Conservation (phyloP, 2,329 filamentous ascomycete genomes). For the Hypoxylon sp. region DNA sequence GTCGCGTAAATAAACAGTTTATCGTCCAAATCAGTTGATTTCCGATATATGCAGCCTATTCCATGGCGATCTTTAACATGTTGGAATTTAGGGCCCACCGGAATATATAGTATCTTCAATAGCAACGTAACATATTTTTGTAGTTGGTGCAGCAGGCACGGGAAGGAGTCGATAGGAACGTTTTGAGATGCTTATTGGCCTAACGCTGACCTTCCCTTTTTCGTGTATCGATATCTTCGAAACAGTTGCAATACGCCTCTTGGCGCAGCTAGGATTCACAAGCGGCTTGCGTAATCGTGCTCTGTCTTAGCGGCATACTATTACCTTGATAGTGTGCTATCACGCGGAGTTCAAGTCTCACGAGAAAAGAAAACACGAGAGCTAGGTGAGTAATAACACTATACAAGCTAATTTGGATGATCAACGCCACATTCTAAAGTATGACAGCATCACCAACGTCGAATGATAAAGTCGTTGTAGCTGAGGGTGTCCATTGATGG, state of each 20-base stretch:
- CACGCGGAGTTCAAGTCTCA: constrained; percentile 6
- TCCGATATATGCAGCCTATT: constrained; percentile 39
- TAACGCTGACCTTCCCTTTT: constrained; percentile 34
- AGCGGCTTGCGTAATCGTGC: constrained; percentile 37
- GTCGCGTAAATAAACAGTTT: constrained; percentile 28
- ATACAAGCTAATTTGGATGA: constrained; percentile 30
- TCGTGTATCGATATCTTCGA: constrained; percentile 37
- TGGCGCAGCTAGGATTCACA: constrained; percentile 26
- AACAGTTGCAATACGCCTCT: constrained; percentile 21
- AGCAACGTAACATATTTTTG: constrained; percentile 41
- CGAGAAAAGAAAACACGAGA: not conserved
- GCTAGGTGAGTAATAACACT: constrained; percentile 17
- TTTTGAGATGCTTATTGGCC: constrained; percentile 25
- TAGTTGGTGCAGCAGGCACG: constrained; percentile 21
- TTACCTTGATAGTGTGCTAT: constrained; percentile 15
- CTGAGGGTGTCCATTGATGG: constrained; percentile 5
- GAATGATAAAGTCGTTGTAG: not conserved
- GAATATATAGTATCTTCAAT: constrained; percentile 40
- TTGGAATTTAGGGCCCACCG: constrained; percentile 33
- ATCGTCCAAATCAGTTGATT: constrained; percentile 23
- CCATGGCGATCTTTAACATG: constrained; percentile 38
- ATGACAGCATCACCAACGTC: constrained; percentile 4
- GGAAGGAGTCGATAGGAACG: constrained; percentile 31
- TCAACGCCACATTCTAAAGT: not conserved
- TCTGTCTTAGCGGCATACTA: constrained; percentile 25